Conservation (phyloP, 2,329 filamentous ascomycete species). For the Epichloe baconii region DNA sequence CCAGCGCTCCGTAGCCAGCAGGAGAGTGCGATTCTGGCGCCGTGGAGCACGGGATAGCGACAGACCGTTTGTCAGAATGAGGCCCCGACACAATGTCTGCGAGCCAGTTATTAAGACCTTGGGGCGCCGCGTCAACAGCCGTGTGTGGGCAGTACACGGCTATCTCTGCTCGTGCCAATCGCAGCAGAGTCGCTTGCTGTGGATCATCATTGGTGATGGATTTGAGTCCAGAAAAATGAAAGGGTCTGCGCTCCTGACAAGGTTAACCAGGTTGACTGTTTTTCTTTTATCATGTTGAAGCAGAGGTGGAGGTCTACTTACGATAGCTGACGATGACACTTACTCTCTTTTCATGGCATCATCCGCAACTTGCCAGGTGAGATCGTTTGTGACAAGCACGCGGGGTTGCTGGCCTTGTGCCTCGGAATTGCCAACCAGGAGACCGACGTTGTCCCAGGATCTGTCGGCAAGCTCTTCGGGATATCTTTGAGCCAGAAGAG, state of each 20-base stretch:
- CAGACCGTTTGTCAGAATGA: conserved; percentile 24
- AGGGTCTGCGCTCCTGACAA: conserved; percentile 47
- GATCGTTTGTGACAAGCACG: conserved; percentile 64
- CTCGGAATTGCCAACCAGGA: conserved; percentile 43
- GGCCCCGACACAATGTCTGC: conserved; percentile 64
- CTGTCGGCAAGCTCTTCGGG: conserved; percentile 80
- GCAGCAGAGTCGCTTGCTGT: conserved; percentile 75
- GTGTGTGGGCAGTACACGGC: conserved; percentile 96
- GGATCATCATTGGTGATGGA: conserved; percentile 71
- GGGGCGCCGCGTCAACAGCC: conserved; percentile 73
- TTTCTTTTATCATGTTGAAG: background rate
- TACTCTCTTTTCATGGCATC: conserved; percentile 71
- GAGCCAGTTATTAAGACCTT: conserved; percentile 88
- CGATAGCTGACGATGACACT: conserved; percentile 84
- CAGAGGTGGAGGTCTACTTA: conserved; percentile 23
- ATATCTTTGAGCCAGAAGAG: conserved; percentile 43
- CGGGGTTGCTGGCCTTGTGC: conserved; percentile 16
- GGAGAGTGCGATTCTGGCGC: conserved; percentile 30
- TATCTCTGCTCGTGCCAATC: conserved; percentile 72
- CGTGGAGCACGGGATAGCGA: conserved; percentile 31
- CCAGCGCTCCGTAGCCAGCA: conserved; percentile 39
- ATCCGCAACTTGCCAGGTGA: conserved; percentile 77
- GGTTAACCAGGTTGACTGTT: background rate
- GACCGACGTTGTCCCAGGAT: conserved; percentile 92
- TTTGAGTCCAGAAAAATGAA: conserved; percentile 90